Base-by-base conservation (phyloP, 2,329 filamentous ascomycete species). In the Talaromyces verruculosus region DNA sequence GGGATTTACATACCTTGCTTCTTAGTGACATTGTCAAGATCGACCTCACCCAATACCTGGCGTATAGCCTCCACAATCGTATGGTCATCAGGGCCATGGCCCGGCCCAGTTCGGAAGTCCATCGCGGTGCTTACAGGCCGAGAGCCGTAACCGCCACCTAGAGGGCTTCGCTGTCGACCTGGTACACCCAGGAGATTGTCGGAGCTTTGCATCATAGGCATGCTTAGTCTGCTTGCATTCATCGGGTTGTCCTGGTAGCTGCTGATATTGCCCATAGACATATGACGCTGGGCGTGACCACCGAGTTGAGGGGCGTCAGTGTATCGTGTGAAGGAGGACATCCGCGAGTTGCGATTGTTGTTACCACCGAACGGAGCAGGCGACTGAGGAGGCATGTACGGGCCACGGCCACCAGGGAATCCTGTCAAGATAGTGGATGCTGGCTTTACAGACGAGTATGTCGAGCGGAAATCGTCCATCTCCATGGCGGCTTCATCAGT, bases 401-500 rank as follows among this genome's bases (percentile, higher is more conserved):
- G 83, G 69, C 77, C 78, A 68, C 87, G 88, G 22, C 77, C 78
- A 62, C 86, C 85, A 49, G 87, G 90, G 80, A 97, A 92, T 64
- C 92, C 93, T 15, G 91, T 92, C 67, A 97, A 84, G 69, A 98
- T 89, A 1, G 93, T 97, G 7, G 92, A 90, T 4, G 92, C 85
- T 78, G 93, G 83, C 85, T 94, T 89, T 67, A 93, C 91, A 0
- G 93, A 96, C 5, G 93, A 97, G 83, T 98, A 98, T 67, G 96
- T 89, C 0, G 93, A 97, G 77, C 92, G 93, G 85, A 98, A 96
- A 77, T 99, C 95, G 76, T 99, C 96, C 90, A 98, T 93, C 80
- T 99, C 95, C 76, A 82, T 76, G 74, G 93, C 96, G n/a, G 80
- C 82, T 69, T 90, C 88, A 68, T 94, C 91, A 47, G 89, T 87